Percentiles rank a stretch among this genome's conserved stretches.
These are phyloP conservation scores for Guadua angustifolia DNA, from an alignment of 176 grass and related monocot species.

Conservation along the genomic window DNA sequence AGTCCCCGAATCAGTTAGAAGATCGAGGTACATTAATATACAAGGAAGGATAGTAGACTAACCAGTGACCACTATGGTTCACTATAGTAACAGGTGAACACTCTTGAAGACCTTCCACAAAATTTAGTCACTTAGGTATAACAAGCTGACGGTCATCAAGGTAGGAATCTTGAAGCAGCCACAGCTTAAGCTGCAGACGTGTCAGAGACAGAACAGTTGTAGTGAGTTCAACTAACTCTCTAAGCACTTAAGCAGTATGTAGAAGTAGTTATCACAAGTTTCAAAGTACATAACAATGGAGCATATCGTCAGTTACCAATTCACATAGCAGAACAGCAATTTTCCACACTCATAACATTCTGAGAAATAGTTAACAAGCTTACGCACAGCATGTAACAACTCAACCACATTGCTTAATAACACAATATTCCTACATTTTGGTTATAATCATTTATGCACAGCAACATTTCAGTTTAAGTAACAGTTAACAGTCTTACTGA, in stretches of 20 bases:
- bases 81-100: constrained; percentile 56
- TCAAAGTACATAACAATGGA: constrained; percentile 25
- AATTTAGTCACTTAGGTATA: constrained; percentile 65
- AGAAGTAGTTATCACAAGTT: constrained; percentile 34
- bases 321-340: constrained; percentile 24
- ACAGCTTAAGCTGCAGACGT: constrained; percentile 77
- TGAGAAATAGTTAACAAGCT: neutral
- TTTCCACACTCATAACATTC: constrained; percentile 10
- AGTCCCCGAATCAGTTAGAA: constrained; percentile 9
- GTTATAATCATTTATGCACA: neutral
- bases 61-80: constrained; percentile 55
- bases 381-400: neutral
- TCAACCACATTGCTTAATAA: neutral
- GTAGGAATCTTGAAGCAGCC: constrained; percentile 63
- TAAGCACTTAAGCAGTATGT: constrained; percentile 22
- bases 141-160: constrained; percentile 59
- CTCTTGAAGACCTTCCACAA: constrained; percentile 55
- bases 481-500: neutral
- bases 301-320: neutral
- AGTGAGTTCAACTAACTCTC: constrained; percentile 53
- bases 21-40: constrained; percentile 45
- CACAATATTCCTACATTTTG: neutral
- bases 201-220: constrained; percentile 53
- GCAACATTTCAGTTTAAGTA: neutral
- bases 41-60: constrained; percentile 61